Base-by-base conservation (phyloP, 2,329 filamentous ascomycete species). In the Ophiostoma sp. region DNA sequence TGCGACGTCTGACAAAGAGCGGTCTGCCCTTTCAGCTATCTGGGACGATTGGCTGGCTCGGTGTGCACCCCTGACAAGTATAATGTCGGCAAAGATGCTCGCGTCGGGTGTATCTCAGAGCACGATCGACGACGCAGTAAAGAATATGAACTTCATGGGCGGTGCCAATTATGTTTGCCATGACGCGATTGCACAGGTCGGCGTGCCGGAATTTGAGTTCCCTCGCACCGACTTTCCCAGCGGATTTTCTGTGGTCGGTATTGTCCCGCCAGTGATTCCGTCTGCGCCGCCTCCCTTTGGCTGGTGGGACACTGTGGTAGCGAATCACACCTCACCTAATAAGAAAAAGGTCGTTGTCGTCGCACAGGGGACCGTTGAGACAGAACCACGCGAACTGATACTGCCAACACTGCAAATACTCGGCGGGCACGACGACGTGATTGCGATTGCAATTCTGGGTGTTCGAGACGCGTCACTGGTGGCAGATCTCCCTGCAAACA, bases 351-450 rank as follows among this genome's bases (percentile, higher is more conserved):
- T 81, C 2, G 73, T 81, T 1, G 77, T 81, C 10, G 80, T 81
- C 23, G 77, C 80, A 0, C 80, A 81, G 70, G 80, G 80, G 4
- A 80, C 79, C 2, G 79, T 81, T 7, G 79, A 81, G 73, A 79
- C 75, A 1, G 75, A 80, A 67, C 78, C 79, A 5, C 69, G 75
- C 5, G 77, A 80, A 66, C 76, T 81, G 3, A 80, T 81, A 65
- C 70, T 80, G 31, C 80, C 80, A 1, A 80, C 79, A 2, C 73
- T 81, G 3, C 73, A 72, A n/a, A 77, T 79, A 1, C 75, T 80
- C 68, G 74, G 74, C 0, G 70, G 41, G n/a, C 72, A 72, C 0
- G 15, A 57, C 4, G 74, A 78, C 31, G 75, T 79, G 2, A 68
- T 80, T 4, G 76, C 79, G 0, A 74, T 80, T 0, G 79, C 77